Percentiles rank a stretch among this genome's conserved stretches.
Conservation (phyloP, 805 yeast genomes). For the Saturnispora besseyi region DNA sequence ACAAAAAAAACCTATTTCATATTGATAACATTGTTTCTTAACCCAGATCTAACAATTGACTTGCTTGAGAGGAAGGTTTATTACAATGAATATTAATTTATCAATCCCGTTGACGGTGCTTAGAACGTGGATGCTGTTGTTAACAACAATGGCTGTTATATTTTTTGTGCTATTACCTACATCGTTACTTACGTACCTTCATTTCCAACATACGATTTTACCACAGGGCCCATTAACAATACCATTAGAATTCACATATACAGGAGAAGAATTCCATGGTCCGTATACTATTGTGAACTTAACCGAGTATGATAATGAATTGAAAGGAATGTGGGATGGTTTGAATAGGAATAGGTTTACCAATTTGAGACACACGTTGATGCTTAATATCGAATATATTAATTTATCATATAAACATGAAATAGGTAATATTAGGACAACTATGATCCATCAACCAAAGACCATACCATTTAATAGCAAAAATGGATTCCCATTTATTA, state of each 20-base stretch:
- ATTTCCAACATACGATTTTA: conserved; percentile 9
- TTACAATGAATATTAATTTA: conserved; percentile 1
- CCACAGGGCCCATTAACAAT: conserved; percentile 9
- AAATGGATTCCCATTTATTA: conserved; percentile 1
- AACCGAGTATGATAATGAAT: conserved; percentile 2
- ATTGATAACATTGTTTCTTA: no score
- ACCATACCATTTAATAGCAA: not conserved
- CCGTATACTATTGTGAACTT: conserved; percentile 9
- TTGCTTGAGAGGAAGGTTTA: no score
- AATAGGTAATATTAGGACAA: conserved; percentile 10
- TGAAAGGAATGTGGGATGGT: conserved; percentile 7
- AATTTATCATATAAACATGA: conserved; percentile 7
- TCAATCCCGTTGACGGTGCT: conserved; percentile 6
- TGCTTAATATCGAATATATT: conserved; percentile 10
- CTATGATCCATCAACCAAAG: not conserved
- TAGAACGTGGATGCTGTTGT: conserved; percentile 7
- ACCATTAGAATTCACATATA: conserved; percentile 10
- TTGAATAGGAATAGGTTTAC: conserved; percentile 11
- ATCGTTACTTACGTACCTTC: conserved; percentile 10
- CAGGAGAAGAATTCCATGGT: conserved; percentile 5
- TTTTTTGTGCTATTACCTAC: conserved; percentile 11
- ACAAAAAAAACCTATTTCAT: no score
- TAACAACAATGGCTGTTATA: conserved; percentile 2
- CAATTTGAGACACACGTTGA: conserved; percentile 10
- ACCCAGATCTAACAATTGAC: no score